Conservation (phyloP, 2,329 filamentous ascomycete genomes). For the Mollisiaceae sp. region DNA sequence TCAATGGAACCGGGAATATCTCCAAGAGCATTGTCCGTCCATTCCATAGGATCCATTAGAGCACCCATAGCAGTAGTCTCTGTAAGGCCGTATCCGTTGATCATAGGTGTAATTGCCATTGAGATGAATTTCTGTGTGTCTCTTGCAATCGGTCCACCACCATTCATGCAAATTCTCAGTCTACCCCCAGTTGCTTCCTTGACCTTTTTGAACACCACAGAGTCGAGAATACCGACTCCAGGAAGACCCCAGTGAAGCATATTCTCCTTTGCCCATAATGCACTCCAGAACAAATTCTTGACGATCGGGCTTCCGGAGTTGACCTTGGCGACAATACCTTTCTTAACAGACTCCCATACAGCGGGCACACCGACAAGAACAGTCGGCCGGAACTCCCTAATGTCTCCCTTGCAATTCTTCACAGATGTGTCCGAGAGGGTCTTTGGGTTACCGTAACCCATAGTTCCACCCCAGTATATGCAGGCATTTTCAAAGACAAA, state of each 20-base stretch:
- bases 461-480: conserved; percentile 85
- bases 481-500: conserved; percentile 94
- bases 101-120: conserved; percentile 91
- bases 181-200: conserved; percentile 78
- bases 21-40: conserved; percentile 78
- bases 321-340: conserved; percentile 78
- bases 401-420: conserved; percentile 90
- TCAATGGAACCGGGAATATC: conserved; percentile 79
- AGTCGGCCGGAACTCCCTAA: conserved; percentile 88
- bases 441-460: conserved; percentile 91
- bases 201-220: conserved; percentile 88
- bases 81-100: conserved; percentile 91
- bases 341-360: conserved; percentile 96
- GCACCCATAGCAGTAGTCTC: conserved; percentile 87
- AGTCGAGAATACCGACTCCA: conserved; percentile 73
- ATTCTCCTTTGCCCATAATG: conserved; percentile 63
- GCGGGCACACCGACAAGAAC: conserved; percentile 94
- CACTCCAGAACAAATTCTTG: conserved; percentile 77
- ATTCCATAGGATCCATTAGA: conserved; percentile 84
- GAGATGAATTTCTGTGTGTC: conserved; percentile 91
- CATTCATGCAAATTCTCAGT: conserved; percentile 90
- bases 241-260: conserved; percentile 65
- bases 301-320: conserved; percentile 72
- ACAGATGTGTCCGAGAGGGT: conserved; percentile 87
- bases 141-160: conserved; percentile 86